These are phyloP conservation scores for Magnusiomyces sp. DNA, from an alignment of 1,139 yeast species.

Conservation along the genomic window DNA sequence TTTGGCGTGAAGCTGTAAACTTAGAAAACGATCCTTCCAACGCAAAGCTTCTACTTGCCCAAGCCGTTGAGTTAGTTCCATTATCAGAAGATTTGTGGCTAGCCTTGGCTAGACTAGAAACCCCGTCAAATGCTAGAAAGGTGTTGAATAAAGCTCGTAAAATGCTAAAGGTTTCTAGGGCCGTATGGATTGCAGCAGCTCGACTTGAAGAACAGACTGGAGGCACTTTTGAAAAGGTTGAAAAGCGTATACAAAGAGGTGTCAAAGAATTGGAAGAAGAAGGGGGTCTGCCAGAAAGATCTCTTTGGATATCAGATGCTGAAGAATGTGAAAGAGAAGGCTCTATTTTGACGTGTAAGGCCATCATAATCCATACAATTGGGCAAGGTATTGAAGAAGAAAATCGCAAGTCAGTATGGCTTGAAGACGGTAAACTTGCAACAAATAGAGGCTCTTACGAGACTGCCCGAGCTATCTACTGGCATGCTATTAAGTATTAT, in stretches of 20 bases:
- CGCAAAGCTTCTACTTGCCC: conserved; percentile 46
- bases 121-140: conserved; percentile 43
- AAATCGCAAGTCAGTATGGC: conserved; percentile 29
- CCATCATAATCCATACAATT: conserved; percentile 29
- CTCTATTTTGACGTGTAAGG: conserved; percentile 30
- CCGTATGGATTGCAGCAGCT: conserved; percentile 66
- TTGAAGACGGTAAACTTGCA: conserved; percentile 31
- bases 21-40: conserved; percentile 40
- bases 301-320: conserved; percentile 45
- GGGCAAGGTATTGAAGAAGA: conserved; percentile 29
- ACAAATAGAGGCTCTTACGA: conserved; percentile 27
- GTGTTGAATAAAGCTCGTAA: conserved; percentile 51
- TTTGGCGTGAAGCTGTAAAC: conserved; percentile 52
- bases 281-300: conserved; percentile 29
- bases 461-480: conserved; percentile 43
- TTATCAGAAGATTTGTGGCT: conserved; percentile 59
- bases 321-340: conserved; percentile 32
- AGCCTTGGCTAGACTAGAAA: conserved; percentile 39
- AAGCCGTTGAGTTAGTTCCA: conserved; percentile 69
- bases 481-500: conserved; percentile 38
- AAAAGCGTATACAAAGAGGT: conserved; percentile 45
- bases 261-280: conserved; percentile 36
- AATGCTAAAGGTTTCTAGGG: conserved; percentile 41
- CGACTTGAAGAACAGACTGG: conserved; percentile 56
- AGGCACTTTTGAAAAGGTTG: conserved; percentile 38